Conservation (phyloP, 1,284 basidiomycete species). For the Leccinum glutinopallens region DNA sequence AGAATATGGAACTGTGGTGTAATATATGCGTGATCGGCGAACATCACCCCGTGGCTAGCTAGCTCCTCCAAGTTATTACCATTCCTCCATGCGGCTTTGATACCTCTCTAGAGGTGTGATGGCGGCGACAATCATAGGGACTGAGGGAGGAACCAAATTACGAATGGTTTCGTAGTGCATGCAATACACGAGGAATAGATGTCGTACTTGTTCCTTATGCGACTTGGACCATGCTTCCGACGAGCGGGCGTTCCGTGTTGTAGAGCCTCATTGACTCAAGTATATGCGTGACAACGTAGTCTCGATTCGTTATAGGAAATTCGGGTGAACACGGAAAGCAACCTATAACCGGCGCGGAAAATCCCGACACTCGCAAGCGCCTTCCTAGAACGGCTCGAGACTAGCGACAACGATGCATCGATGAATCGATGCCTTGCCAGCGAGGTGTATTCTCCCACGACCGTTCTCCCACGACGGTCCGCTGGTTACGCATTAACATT, state of each 20-base stretch:
- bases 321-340: too few relatives aligned
- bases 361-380: too few relatives aligned
- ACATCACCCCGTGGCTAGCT: conserved; percentile 18
- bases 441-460: too few relatives aligned
- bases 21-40: conserved; percentile 27
- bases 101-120: conserved; percentile 31
- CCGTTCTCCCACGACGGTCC: too few relatives aligned
- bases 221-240: conserved; percentile 12
- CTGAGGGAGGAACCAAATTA: conserved; percentile 7
- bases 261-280: conserved; percentile 4
- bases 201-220: conserved; percentile 9
- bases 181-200: conserved; percentile 28
- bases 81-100: conserved; percentile 29
- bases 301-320: too few relatives aligned
- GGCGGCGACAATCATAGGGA: conserved; percentile 25
- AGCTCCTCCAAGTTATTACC: conserved; percentile 27
- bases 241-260: conserved; percentile 8
- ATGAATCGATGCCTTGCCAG: too few relatives aligned
- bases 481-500: too few relatives aligned
- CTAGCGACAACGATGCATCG: too few relatives aligned
- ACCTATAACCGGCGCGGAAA: too few relatives aligned
- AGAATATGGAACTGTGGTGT: conserved; percentile 23
- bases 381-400: too few relatives aligned
- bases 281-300: too few relatives aligned
- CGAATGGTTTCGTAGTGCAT: conserved; percentile 25